Evolutionary conservation across 2,329 filamentous ascomycete genomes (phyloP).

Genomic region (Ophiocordyceps camponoti-saundersi): DNA sequence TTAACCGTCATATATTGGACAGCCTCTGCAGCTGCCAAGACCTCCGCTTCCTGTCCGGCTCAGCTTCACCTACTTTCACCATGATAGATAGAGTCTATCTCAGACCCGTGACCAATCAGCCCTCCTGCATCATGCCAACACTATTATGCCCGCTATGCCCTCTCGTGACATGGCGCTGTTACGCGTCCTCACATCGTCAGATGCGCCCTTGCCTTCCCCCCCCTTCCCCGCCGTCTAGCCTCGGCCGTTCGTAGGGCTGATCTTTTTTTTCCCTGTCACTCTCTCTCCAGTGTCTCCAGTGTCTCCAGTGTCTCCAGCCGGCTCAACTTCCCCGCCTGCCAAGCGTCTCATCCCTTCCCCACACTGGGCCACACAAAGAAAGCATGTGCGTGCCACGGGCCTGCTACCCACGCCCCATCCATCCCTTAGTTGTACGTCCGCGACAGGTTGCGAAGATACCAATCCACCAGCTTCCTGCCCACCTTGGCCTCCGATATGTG

Average conservation of each 20-base stretch:
- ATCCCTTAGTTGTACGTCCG: slow-evolving; percentile 57
- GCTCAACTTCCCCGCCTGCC: not conserved
- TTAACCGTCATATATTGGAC: not conserved
- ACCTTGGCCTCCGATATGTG: slow-evolving; percentile 99
- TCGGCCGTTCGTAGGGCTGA: not conserved
- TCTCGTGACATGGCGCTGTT: not conserved
- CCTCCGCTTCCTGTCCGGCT: not conserved
- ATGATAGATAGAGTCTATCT: not conserved
- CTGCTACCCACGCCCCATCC: not conserved
- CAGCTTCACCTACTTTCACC: not conserved
- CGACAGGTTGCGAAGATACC: slow-evolving; percentile 94
- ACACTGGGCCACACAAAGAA: not conserved
- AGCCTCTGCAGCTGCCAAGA: not conserved
- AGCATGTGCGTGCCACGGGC: not conserved
- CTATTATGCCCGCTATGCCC: not conserved
- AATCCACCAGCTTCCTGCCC: slow-evolving; percentile 90
- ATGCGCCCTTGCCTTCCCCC: too few relatives aligned
- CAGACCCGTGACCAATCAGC: not conserved
- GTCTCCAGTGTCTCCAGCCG: too few relatives aligned
- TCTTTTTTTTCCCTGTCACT: not conserved
- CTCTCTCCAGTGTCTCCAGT: too few relatives aligned
- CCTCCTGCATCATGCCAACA: not conserved
- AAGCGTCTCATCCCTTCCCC: not conserved
- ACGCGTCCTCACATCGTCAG: too few relatives aligned
- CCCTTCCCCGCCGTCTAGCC: not conserved